These are phyloP conservation scores for Syzygium grande DNA, from an alignment of 345 rosid species.

Conservation along the genomic window DNA sequence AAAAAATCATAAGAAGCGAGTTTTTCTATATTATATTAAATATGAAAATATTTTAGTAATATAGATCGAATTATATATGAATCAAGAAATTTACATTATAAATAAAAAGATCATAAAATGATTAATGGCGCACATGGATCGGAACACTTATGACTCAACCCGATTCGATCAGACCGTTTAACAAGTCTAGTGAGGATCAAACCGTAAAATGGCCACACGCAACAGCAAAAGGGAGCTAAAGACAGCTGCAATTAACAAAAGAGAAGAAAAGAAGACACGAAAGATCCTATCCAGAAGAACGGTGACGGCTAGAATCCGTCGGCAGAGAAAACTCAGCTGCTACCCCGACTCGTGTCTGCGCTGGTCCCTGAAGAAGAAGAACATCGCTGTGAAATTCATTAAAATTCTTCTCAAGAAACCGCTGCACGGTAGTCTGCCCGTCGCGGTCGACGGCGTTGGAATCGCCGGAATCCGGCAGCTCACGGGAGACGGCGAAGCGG, in stretches of 20 bases:
- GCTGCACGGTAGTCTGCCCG: not conserved
- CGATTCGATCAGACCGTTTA: too few species aligned
- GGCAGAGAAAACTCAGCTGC: not conserved
- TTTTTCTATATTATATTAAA: too few species aligned
- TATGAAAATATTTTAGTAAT: too few species aligned
- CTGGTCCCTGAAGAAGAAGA: not conserved
- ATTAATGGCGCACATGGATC: too few species aligned
- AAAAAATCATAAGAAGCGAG: too few species aligned
- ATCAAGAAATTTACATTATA: too few species aligned
- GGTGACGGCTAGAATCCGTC: slow-evolving; percentile 7
- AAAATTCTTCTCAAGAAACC: not conserved
- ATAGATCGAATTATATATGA: too few species aligned
- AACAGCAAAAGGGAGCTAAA: not conserved
- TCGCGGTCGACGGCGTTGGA: not conserved
- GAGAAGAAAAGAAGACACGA: not conserved
- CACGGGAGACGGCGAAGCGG: not conserved
- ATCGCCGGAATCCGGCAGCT: slow-evolving; percentile 5
- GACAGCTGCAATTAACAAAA: not conserved
- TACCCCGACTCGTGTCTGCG: slow-evolving; percentile 3
- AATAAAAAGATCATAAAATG: too few species aligned
- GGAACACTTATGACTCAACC: too few species aligned
- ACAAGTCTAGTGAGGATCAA: too few species aligned
- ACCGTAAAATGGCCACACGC: too few species aligned
- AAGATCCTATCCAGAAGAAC: slow-evolving; percentile 6
- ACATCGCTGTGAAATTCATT: not conserved